These are phyloP conservation scores for Zymoseptoria crescenta DNA, from an alignment of 2,329 filamentous ascomycete species.

Conservation along the genomic window DNA sequence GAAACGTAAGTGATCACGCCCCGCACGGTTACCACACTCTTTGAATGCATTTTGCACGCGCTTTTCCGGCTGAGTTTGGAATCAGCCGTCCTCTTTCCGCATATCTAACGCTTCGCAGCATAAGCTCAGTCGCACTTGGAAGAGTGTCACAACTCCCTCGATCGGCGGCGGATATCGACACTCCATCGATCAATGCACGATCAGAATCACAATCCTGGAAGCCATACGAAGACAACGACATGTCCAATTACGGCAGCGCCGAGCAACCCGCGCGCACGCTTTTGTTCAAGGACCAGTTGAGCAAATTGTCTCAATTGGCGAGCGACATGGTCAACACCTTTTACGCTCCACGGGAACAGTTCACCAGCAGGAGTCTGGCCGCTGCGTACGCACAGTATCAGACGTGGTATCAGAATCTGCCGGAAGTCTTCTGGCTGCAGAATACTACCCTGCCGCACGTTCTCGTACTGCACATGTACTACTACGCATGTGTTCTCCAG, in stretches of 20 bases:
- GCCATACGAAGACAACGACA: slow-evolving; percentile 29
- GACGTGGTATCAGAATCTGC: slow-evolving; percentile 63
- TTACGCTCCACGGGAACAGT: slow-evolving; percentile 59
- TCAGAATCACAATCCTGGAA: slow-evolving; percentile 31
- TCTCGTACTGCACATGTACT: slow-evolving; percentile 49
- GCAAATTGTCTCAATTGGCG: slow-evolving; percentile 64
- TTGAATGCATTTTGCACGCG: neutral
- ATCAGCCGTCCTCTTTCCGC: neutral
- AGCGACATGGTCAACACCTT: slow-evolving; percentile 64
- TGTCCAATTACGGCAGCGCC: slow-evolving; percentile 51
- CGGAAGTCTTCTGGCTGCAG: slow-evolving; percentile 54
- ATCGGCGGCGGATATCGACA: slow-evolving; percentile 42
- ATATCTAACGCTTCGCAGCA: slow-evolving; percentile 23
- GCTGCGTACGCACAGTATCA: slow-evolving; percentile 61
- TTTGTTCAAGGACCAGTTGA: slow-evolving; percentile 47
- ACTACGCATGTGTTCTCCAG: slow-evolving; percentile 43
- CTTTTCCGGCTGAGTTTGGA: neutral
- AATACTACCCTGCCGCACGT: slow-evolving; percentile 67
- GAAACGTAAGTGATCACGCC: slow-evolving; percentile 35
- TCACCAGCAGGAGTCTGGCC: slow-evolving; percentile 57
- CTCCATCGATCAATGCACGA: slow-evolving; percentile 31
- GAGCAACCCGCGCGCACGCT: slow-evolving; percentile 54
- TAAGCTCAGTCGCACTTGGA: slow-evolving; percentile 41
- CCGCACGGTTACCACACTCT: neutral
- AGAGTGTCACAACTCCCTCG: slow-evolving; percentile 42